phyloP scores from a whole-genome alignment of 306 rosid species.

The Acmispon strigosus region DNA sequence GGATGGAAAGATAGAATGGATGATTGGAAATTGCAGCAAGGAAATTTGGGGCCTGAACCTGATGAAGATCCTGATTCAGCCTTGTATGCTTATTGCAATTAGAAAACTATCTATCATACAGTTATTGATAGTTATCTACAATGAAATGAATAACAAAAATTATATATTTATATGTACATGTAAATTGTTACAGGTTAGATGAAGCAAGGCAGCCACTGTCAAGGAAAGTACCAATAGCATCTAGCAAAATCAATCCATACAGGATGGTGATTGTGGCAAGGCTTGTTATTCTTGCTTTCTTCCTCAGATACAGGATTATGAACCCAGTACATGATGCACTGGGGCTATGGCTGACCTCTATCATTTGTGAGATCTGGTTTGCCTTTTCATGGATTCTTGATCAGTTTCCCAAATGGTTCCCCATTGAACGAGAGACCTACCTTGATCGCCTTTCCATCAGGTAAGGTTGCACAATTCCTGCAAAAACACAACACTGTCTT shows the following conservation, averaged over 20 bases:
- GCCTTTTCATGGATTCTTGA: constrained; percentile 92
- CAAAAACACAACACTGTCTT: neutral
- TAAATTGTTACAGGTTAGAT: constrained; percentile 60
- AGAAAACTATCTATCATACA: neutral
- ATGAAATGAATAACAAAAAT: neutral
- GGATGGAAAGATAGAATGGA: constrained; percentile 68
- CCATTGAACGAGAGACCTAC: constrained; percentile 80
- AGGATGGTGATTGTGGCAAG: constrained; percentile 89
- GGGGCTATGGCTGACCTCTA: constrained; percentile 88
- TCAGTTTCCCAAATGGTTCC: constrained; percentile 90
- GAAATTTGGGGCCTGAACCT: constrained; percentile 78
- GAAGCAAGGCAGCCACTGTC: constrained; percentile 93
- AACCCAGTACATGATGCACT: constrained; percentile 82
- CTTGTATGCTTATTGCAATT: constrained; percentile 32
- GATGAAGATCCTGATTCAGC: constrained; percentile 68
- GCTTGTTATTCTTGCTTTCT: constrained; percentile 61
- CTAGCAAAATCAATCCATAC: constrained; percentile 93
- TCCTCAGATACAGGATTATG: constrained; percentile 65
- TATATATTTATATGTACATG: neutral
- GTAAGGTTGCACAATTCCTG: constrained; percentile 21
- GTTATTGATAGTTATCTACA: neutral
- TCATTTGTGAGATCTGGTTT: constrained; percentile 89
- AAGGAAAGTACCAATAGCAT: constrained; percentile 89
- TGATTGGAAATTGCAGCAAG: constrained; percentile 94
- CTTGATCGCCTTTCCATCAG: constrained; percentile 82